Evolutionary conservation across 805 yeast species (phyloP).

Genomic region (Saturnispora sekii): DNA sequence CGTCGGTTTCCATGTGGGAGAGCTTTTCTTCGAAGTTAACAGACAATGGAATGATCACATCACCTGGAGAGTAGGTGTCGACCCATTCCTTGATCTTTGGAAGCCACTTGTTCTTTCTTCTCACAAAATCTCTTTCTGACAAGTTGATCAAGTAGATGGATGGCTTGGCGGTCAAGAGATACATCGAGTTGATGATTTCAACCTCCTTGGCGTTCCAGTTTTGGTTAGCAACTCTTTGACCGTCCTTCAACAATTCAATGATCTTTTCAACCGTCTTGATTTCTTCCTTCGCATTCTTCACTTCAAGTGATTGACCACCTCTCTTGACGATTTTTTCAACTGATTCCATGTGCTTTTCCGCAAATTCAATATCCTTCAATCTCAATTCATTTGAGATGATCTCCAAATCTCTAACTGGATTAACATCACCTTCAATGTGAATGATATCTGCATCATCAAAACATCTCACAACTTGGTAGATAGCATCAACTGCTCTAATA

Average conservation of each 20-base stretch:
- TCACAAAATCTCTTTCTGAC: constrained; percentile 55
- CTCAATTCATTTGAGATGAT: constrained; percentile 87
- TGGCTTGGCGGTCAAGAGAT: constrained; percentile 83
- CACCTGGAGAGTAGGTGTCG: constrained; percentile 55
- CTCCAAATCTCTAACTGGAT: constrained; percentile 90
- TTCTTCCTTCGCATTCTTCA: constrained; percentile 54
- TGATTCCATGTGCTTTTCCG: constrained; percentile 47
- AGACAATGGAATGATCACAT: constrained; percentile 83
- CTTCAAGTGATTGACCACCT: constrained; percentile 59
- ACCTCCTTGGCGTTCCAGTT: constrained; percentile 58
- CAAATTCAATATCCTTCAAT: constrained; percentile 93
- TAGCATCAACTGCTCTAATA: constrained; percentile 95
- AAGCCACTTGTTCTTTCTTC: constrained; percentile 42
- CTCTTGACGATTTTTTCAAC: constrained; percentile 48
- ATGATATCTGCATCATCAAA: constrained; percentile 97
- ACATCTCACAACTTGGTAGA: constrained; percentile 95
- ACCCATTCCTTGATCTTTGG: constrained; percentile 56
- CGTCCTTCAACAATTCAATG: constrained; percentile 55
- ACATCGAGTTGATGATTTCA: constrained; percentile 57
- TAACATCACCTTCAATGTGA: constrained; percentile 93
- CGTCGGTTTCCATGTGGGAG: constrained; percentile 74
- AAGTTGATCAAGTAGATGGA: constrained; percentile 68
- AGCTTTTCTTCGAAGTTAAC: constrained; percentile 88
- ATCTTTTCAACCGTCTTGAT: constrained; percentile 45
- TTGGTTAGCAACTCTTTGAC: constrained; percentile 50